Evolutionary conservation across 257 asterid species (phyloP).

Genomic region (Jacaranda mimosifolia): DNA sequence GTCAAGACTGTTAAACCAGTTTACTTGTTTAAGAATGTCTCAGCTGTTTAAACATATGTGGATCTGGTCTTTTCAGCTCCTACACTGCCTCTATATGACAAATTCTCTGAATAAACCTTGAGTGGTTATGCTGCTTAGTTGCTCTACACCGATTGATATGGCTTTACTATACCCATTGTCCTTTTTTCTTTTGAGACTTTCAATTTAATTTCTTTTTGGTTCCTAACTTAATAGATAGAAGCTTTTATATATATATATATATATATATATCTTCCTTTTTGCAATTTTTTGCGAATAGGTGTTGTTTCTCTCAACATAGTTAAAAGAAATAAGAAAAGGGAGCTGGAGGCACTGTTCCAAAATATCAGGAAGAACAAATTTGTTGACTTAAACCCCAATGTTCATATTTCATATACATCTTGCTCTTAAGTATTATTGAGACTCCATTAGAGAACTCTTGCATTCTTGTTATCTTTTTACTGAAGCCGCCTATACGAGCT

Average conservation of each 20-base stretch:
- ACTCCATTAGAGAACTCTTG: not conserved
- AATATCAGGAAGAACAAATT: not conserved
- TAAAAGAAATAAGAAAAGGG: not conserved
- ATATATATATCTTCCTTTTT: no score
- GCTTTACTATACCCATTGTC: not conserved
- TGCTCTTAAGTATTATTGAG: not conserved
- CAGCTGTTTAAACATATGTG: not conserved
- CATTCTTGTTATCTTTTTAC: not conserved
- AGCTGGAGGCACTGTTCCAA: not conserved
- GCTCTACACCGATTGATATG: not conserved
- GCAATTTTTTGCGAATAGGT: no score
- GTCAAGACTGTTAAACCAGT: not conserved
- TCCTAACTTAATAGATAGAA: not conserved
- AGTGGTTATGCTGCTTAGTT: not conserved
- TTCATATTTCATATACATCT: no score
- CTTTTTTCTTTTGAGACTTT: not conserved
- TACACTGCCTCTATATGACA: not conserved
- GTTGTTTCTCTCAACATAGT: no score
- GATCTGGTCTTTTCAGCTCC: constrained; percentile 9
- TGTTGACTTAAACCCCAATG: not conserved
- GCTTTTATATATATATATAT: not conserved
- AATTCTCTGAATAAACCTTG: not conserved
- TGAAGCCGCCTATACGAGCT: not conserved
- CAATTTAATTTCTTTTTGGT: not conserved
- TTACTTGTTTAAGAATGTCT: not conserved